Percentiles rank a stretch among this genome's conserved stretches.
phyloP scores from a whole-genome alignment of 225 moss, liverwort and hornwort genomes.

The Takakia lepidozioides region DNA sequence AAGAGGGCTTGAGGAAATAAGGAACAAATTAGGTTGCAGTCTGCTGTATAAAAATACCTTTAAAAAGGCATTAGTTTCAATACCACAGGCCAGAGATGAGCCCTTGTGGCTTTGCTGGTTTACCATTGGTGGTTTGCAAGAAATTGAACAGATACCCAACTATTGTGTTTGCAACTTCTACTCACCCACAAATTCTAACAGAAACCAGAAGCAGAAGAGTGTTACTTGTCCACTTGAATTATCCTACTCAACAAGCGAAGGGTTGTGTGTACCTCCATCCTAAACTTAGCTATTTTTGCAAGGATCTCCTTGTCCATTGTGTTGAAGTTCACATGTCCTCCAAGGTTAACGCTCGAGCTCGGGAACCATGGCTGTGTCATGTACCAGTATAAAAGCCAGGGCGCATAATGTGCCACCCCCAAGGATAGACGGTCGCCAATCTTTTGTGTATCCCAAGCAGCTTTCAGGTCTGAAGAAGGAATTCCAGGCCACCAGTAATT shows the following conservation, averaged over 20 bases:
- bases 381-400: slow-evolving; percentile 74
- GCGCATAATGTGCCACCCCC: slow-evolving; percentile 60
- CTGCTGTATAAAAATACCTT: no score
- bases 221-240: no score
- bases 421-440: slow-evolving; percentile 65
- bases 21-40: no score
- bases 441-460: slow-evolving; percentile 48
- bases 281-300: slow-evolving; percentile 21
- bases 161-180: not conserved
- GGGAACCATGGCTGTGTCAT: slow-evolving; percentile 71
- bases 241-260: slow-evolving; percentile 14
- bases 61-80: no score
- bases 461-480: slow-evolving; percentile 33
- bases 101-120: no score
- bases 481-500: slow-evolving; percentile 95
- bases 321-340: no score
- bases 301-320: slow-evolving; percentile 45
- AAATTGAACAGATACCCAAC: no score
- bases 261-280: slow-evolving; percentile 8
- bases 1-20: no score
- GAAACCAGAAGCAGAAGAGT: not conserved
- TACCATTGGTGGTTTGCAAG: not conserved
- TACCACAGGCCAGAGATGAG: no score
- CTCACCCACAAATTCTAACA: not conserved
- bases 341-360: slow-evolving; percentile 31